phyloP scores from a whole-genome alignment of 208 protist species.

The Crithidia fasciculata region DNA sequence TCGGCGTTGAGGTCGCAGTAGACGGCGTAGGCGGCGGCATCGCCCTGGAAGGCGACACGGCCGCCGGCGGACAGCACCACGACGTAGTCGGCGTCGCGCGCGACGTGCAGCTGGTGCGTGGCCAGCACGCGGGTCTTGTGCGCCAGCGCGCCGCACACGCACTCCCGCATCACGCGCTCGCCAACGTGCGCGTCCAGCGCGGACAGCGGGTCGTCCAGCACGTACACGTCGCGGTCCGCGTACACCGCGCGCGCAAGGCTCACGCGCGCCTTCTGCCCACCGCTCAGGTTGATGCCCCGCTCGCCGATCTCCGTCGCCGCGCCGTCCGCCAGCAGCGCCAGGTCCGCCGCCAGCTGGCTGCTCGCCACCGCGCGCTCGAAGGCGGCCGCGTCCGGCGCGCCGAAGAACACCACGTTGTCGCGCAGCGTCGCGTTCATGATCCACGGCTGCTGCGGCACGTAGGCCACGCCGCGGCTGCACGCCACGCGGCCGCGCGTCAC shows the following conservation, averaged over 20 bases:
- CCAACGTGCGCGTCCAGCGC: constrained; percentile 84
- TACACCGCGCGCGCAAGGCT: constrained; percentile 81
- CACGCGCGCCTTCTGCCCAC: constrained; percentile 40
- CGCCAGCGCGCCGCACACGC: constrained; percentile 56
- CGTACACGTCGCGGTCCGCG: constrained; percentile 71
- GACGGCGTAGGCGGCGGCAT: constrained; percentile 35
- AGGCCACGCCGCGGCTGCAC: constrained; percentile 57
- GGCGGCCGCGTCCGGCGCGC: constrained; percentile 42
- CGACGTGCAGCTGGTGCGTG: constrained; percentile 92
- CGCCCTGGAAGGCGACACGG: constrained; percentile 45
- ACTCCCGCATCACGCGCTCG: constrained; percentile 53
- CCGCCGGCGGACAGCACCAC: constrained; percentile 68
- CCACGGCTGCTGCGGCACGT: constrained; percentile 89
- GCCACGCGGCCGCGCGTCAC: constrained; percentile 40
- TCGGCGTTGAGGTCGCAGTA: constrained; percentile 18
- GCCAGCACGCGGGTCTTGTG: constrained; percentile 89
- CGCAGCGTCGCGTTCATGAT: constrained; percentile 89
- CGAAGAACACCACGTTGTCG: constrained; percentile 93
- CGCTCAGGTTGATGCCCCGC: constrained; percentile 42
- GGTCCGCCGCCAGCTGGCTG: constrained; percentile 82
- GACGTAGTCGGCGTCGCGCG: constrained; percentile 76
- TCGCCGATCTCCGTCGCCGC: constrained; percentile 87
- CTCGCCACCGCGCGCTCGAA: constrained; percentile 53
- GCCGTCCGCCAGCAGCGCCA: constrained; percentile 79
- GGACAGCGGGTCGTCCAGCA: constrained; percentile 77